Conservation (phyloP, 2,329 filamentous ascomycete species). For the Cladosporium velox region DNA sequence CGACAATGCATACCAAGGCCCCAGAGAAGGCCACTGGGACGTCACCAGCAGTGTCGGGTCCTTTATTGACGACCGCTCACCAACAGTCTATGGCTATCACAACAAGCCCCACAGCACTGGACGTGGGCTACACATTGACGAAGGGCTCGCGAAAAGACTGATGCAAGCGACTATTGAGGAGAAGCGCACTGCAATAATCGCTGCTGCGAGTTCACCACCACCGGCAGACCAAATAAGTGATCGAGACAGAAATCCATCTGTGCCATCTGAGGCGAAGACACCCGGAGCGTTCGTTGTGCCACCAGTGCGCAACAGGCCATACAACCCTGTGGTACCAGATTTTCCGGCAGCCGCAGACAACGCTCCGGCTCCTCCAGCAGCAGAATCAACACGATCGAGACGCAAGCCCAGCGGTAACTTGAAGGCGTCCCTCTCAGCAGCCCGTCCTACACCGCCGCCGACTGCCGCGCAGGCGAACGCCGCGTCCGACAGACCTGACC, state of each 20-base stretch:
- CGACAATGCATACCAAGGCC: conserved; percentile 23
- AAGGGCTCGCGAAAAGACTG: conserved; percentile 21
- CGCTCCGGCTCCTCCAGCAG: neutral
- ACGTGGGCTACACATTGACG: conserved; percentile 10
- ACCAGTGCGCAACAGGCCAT: neutral
- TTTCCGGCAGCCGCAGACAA: neutral
- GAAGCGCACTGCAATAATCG: conserved; percentile 22
- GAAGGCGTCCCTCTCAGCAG: neutral
- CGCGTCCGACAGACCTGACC: neutral
- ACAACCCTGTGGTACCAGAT: neutral
- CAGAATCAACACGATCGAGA: neutral
- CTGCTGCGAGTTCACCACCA: neutral
- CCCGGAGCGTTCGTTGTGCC: conserved; percentile 13
- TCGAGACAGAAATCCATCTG: neutral
- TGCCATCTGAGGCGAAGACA: conserved; percentile 15
- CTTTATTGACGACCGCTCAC: conserved; percentile 33
- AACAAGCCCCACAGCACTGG: neutral
- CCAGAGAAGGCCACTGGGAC: conserved; percentile 28
- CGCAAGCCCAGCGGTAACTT: neutral
- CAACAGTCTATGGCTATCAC: conserved; percentile 10
- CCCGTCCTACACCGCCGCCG: neutral
- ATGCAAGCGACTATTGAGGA: conserved; percentile 28
- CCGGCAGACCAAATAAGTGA: neutral
- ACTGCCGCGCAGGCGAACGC: neutral
- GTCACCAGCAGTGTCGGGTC: conserved; percentile 25